Base-by-base conservation (phyloP, 2,329 filamentous ascomycete genomes). In the Emmonsiellopsis sp. region DNA sequence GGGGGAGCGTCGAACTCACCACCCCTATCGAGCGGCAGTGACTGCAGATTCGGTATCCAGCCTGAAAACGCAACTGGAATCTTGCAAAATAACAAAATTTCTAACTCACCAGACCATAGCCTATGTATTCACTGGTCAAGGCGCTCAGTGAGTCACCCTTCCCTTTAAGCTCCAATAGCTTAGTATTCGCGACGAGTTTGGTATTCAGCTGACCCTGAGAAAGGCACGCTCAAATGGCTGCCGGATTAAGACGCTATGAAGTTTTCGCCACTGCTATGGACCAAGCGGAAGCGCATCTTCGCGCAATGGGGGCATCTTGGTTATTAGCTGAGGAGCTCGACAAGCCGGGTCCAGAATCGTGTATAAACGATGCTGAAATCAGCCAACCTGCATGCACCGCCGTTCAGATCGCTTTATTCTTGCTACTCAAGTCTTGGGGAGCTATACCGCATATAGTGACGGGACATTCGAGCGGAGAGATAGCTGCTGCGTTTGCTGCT, bases 381-480 rank as follows among this genome's bases (percentile, higher is more conserved):
- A 54, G 52, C n/a, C 40, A 42, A 14, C 40, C 40, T n/a, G 10
- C 7, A 5, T 56, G 53, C 31, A 53, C 56, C 3, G 56, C 52
- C 2, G 17, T 59, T 11, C 57, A 59, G 31, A 34, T 59, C 4
- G 54, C 45, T 7, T 31, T 59, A 13, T 39, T 55, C 7, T 53
- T 57, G 8, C 11, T 58, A 13, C 42, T 58, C 9, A 2, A 13
- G 0, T 21, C 32, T 5, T 55, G 48, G 50, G 42, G 37, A 5
- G 43, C 57, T 13, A 21, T 13, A 2, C 53, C 53, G 13, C 2
- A 27, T 2, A 14, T 40, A 6, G 50, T 55, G 4, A 40, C 52
- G 5, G 55, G 56, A 2, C 56, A 58, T 42, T 57, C 55, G 2
- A 31, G 11, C 2, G 56, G 56, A 7, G 56, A 58, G 46, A 57